Evolutionary conservation across 2,329 filamentous ascomycete species (phyloP).

Genomic region (Daldinia sp.): DNA sequence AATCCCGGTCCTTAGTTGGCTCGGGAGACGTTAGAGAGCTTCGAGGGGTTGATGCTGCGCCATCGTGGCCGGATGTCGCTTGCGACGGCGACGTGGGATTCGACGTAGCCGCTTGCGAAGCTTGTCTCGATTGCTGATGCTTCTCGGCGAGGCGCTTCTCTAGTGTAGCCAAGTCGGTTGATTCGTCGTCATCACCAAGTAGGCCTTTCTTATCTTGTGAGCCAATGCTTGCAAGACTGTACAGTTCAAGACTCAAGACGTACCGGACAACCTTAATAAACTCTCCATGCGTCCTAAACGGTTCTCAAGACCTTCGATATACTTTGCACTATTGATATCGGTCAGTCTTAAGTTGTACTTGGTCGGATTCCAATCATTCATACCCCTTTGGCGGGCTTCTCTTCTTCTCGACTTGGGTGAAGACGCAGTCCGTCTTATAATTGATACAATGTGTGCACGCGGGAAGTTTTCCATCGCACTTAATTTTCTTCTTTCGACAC

Average conservation of each 20-base stretch:
- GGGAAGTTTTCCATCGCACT: constrained; percentile 95
- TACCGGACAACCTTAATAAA: constrained; percentile 81
- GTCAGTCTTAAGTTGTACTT: constrained; percentile 18
- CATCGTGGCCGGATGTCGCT: constrained; percentile 54
- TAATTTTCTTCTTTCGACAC: constrained; percentile 75
- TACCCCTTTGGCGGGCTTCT: constrained; percentile 96
- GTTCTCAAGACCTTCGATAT: constrained; percentile 96
- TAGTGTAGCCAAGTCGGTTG: constrained; percentile 85
- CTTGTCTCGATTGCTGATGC: constrained; percentile 58
- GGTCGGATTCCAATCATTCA: constrained; percentile 39
- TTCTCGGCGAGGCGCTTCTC: constrained; percentile 77
- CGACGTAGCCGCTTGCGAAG: constrained; percentile 57
- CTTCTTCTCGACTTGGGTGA: constrained; percentile 99
- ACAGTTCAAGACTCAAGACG: constrained; percentile 28
- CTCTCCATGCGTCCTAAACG: constrained; percentile 95
- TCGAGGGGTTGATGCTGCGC: constrained; percentile 56
- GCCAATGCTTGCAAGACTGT: constrained; percentile 19
- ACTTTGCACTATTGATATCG: constrained; percentile 75
- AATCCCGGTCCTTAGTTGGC: constrained; percentile 52
- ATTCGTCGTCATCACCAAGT: constrained; percentile 84
- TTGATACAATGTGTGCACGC: constrained; percentile 96
- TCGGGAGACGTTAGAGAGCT: constrained; percentile 65
- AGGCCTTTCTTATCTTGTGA: constrained; percentile 62
- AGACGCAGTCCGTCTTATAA: constrained; percentile 97
- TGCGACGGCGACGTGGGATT: constrained; percentile 62